Percentiles rank a stretch among this genome's conserved stretches.
Evolutionary conservation across 2,329 filamentous ascomycete species (phyloP).

Genomic region (Sordariomycetes sp.): DNA sequence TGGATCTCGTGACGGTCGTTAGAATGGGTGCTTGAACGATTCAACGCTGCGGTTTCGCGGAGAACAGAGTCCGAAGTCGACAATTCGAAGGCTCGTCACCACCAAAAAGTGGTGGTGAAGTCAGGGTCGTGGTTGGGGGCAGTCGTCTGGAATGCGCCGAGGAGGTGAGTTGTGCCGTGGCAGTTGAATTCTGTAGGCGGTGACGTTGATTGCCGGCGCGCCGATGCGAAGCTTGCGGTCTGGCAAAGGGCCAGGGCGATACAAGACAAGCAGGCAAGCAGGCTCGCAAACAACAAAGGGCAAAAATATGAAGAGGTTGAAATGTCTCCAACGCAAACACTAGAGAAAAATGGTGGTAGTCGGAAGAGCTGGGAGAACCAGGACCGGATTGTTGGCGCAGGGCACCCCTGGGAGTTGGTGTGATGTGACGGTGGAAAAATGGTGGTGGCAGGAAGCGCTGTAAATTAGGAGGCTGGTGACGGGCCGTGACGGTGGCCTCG

Average conservation of each 20-base stretch:
- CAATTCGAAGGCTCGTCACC: constrained; percentile 36
- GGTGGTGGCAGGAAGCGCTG: constrained; percentile 7
- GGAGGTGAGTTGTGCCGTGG: neutral
- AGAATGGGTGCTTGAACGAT: constrained; percentile 30
- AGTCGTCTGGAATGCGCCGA: constrained; percentile 1
- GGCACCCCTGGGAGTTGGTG: no score
- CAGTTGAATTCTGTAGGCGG: neutral
- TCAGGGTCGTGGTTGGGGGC: neutral
- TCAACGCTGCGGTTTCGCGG: constrained; percentile 34
- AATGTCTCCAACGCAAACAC: neutral
- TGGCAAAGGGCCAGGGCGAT: no score
- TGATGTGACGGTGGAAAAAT: constrained; percentile 2
- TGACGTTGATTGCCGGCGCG: neutral
- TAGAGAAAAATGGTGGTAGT: neutral
- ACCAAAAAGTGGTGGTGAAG: constrained; percentile 14
- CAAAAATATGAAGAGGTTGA: neutral
- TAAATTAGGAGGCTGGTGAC: constrained; percentile 8
- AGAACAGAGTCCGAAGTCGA: constrained; percentile 27
- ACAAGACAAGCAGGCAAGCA: no score
- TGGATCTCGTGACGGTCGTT: constrained; percentile 47
- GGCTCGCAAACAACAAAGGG: neutral
- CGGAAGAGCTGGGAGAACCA: neutral
- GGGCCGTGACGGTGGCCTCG: no score
- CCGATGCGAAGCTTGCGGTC: no score
- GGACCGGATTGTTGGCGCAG: no score